Evolutionary conservation across 345 rosid genomes (phyloP).

Genomic region (Gynandropsis gynandra): DNA sequence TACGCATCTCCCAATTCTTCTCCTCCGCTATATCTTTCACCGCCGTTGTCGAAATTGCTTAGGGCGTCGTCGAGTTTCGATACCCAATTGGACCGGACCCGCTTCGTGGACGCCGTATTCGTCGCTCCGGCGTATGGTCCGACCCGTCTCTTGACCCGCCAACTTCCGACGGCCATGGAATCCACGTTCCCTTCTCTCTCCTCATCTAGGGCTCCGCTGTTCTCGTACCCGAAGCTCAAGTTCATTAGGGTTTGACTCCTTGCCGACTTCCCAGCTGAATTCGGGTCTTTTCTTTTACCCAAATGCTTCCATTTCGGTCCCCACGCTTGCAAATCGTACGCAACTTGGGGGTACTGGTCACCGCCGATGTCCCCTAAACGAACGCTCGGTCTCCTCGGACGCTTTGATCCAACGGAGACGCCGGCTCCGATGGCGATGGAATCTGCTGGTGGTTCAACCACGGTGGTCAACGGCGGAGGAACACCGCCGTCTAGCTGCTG

Average conservation of each 20-base stretch:
- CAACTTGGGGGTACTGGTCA: conserved; percentile 34
- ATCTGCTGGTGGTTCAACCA: conserved; percentile 32
- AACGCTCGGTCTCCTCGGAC: conserved; percentile 84
- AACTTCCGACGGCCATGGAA: conserved; percentile 52
- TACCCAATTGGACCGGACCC: conserved; percentile 59
- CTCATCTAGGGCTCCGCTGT: conserved; percentile 50
- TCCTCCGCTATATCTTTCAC: conserved; percentile 44
- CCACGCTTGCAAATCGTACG: conserved; percentile 49
- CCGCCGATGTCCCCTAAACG: conserved; percentile 91
- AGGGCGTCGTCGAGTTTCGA: conserved; percentile 39
- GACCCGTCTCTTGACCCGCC: conserved; percentile 45
- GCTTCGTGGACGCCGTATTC: conserved; percentile 31
- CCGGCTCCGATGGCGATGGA: conserved; percentile 37
- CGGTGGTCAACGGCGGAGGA: conserved; percentile 20
- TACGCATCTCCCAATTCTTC: conserved; percentile 45
- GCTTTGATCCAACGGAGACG: conserved; percentile 50
- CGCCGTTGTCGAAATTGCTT: conserved; percentile 27
- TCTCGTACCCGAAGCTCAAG: conserved; percentile 36
- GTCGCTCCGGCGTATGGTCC: conserved; percentile 15
- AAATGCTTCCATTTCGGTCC: conserved; percentile 33
- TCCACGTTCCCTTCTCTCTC: conserved; percentile 41
- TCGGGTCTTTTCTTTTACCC: conserved; percentile 27
- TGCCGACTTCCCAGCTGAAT: conserved; percentile 32
- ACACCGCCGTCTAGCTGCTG: conserved; percentile 46
- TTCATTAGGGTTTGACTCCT: conserved; percentile 57